Percentiles rank a stretch among this genome's conserved stretches.
These are phyloP conservation scores for Umbilicaria muhlenbergii DNA, from an alignment of 495 filamentous ascomycete genomes.

Conservation along the genomic window DNA sequence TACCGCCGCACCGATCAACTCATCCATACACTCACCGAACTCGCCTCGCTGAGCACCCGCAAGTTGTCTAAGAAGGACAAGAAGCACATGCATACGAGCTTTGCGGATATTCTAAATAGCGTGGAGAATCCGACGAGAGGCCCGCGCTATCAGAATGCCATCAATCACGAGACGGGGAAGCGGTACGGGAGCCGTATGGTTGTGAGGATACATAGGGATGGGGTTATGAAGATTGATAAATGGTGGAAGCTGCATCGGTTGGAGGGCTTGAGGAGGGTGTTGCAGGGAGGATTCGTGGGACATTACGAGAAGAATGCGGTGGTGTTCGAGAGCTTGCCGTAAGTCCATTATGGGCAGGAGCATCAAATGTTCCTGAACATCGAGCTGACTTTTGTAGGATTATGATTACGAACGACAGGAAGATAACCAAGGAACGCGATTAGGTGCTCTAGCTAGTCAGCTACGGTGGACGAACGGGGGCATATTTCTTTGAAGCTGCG, in stretches of 20 bases:
- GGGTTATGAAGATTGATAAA: constrained; percentile 64
- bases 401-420: constrained; percentile 5
- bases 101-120: constrained; percentile 69
- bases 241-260: constrained; percentile 83
- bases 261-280: constrained; percentile 55
- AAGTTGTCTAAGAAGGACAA: constrained; percentile 49
- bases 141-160: constrained; percentile 54
- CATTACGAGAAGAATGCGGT: constrained; percentile 74
- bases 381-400: constrained; percentile 3
- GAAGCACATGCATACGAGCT: constrained; percentile 60
- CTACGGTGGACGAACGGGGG: too few relatives aligned
- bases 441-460: too few relatives aligned
- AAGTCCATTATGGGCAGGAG: background rate
- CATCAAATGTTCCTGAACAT: background rate
- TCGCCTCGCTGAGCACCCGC: constrained; percentile 57
- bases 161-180: constrained; percentile 53
- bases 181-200: constrained; percentile 67
- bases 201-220: constrained; percentile 55
- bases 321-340: constrained; percentile 59
- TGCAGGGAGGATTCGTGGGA: constrained; percentile 64
- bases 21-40: constrained; percentile 36
- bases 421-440: background rate
- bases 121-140: constrained; percentile 64
- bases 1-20: constrained; percentile 40
- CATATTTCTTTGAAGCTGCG: too few relatives aligned